A percentile compares a stretch with the other conserved stretches of the same genome.
Conservation (phyloP, 2,329 filamentous ascomycete species). For the Annulohypoxylon truncatum region DNA sequence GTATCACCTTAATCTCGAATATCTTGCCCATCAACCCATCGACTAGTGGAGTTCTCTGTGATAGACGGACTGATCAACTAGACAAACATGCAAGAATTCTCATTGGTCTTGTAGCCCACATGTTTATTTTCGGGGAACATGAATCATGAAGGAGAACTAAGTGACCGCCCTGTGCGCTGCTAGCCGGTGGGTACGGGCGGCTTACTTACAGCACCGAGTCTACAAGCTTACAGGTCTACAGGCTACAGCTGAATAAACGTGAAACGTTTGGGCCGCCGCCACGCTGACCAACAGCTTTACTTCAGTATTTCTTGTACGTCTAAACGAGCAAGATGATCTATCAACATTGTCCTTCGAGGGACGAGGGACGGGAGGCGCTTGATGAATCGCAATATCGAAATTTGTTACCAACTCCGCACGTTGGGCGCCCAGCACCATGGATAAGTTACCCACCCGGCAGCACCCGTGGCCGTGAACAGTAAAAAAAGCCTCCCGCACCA, state of each 20-base stretch:
- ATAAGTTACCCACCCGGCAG: background rate
- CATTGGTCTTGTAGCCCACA: background rate
- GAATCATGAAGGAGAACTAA: constrained; percentile 11
- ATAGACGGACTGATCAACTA: constrained; percentile 12
- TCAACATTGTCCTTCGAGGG: constrained; percentile 8
- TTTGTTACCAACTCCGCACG: background rate
- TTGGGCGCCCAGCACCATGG: background rate
- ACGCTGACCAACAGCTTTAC: constrained; percentile 5
- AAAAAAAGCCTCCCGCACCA: background rate
- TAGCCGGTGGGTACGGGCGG: constrained; percentile 15
- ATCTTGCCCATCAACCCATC: background rate
- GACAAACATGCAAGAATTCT: background rate
- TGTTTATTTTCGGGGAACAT: background rate
- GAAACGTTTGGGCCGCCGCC: constrained; percentile 36
- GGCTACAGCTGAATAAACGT: constrained; percentile 22
- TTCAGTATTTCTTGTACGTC: constrained; percentile 15
- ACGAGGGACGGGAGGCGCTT: background rate
- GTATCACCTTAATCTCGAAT: background rate
- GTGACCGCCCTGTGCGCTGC: constrained; percentile 8
- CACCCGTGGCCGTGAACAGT: background rate
- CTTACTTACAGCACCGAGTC: background rate
- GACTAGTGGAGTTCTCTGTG: constrained; percentile 2
- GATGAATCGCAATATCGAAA: background rate
- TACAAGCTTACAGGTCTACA: constrained; percentile 2
- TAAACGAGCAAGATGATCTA: background rate